These are phyloP conservation scores for Dendrothele bispora DNA, from an alignment of 768 basidiomycete species.

Conservation along the genomic window DNA sequence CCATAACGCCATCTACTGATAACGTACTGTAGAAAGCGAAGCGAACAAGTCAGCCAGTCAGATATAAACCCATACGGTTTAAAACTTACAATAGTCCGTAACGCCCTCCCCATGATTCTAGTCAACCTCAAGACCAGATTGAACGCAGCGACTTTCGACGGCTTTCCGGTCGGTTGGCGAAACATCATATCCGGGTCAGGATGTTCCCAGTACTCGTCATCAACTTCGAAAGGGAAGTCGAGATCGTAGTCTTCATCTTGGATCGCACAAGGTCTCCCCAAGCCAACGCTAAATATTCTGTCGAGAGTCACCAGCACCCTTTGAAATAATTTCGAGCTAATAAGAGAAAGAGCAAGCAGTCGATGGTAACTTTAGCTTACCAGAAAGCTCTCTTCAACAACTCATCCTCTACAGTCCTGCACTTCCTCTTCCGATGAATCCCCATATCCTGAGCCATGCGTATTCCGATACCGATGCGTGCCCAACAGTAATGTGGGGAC, in stretches of 20 bases:
- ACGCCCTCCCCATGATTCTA: slow-evolving; percentile 44
- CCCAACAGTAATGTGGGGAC: slow-evolving; percentile 68
- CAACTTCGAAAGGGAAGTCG: slow-evolving; percentile 49
- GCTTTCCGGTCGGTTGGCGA: slow-evolving; percentile 47
- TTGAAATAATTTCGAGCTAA: neutral
- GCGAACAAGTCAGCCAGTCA: neutral
- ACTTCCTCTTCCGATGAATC: slow-evolving; percentile 39
- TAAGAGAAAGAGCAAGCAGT: neutral
- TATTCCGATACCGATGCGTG: slow-evolving; percentile 57
- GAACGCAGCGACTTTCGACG: slow-evolving; percentile 37
- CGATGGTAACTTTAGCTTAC: slow-evolving; percentile 12
- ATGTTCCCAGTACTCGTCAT: slow-evolving; percentile 50
- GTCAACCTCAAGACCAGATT: slow-evolving; percentile 41
- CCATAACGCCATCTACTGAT: slow-evolving; percentile 35
- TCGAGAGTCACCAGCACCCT: slow-evolving; percentile 14
- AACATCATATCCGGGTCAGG: slow-evolving; percentile 37
- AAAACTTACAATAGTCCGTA: slow-evolving; percentile 41
- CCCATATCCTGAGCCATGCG: slow-evolving; percentile 53
- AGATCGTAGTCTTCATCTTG: slow-evolving; percentile 63
- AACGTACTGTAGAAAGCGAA: slow-evolving; percentile 37
- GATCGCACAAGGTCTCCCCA: slow-evolving; percentile 57
- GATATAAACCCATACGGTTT: neutral
- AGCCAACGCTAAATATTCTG: slow-evolving; percentile 27
- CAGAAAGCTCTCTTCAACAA: slow-evolving; percentile 17
- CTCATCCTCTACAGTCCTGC: slow-evolving; percentile 10